These are phyloP conservation scores for Malus orientalis DNA, from an alignment of 306 rosid genomes.

Conservation along the genomic window DNA sequence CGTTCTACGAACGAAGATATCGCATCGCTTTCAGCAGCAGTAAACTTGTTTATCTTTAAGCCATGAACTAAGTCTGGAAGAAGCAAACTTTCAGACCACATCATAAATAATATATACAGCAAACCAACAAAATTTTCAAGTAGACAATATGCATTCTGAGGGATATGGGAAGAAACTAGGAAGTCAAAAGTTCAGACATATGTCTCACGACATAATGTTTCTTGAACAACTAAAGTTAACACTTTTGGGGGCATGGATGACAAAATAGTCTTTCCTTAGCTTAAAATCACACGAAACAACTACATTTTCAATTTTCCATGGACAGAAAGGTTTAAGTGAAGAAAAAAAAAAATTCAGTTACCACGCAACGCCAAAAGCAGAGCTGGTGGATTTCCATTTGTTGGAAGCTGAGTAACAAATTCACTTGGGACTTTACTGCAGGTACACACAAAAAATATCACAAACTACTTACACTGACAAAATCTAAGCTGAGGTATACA, in stretches of 20 bases:
- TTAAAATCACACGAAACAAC: neutral
- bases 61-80: slow-evolving; percentile 60
- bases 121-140: neutral
- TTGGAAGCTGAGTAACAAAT: slow-evolving; percentile 79
- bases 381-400: slow-evolving; percentile 96
- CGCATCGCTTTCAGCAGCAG: slow-evolving; percentile 43
- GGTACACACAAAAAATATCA: slow-evolving; percentile 10
- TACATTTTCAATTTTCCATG: neutral
- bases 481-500: slow-evolving; percentile 8
- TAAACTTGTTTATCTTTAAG: slow-evolving; percentile 59
- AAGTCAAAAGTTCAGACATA: neutral
- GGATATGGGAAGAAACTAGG: neutral
- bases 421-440: slow-evolving; percentile 88
- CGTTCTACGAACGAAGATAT: slow-evolving; percentile 64
- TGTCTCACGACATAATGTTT: neutral
- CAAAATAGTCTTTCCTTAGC: neutral
- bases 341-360: slow-evolving; percentile 20
- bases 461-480: slow-evolving; percentile 10
- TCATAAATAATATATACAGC: slow-evolving; percentile 1
- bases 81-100: slow-evolving; percentile 17
- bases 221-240: neutral
- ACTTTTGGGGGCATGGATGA: neutral
- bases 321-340: neutral
- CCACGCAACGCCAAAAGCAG: slow-evolving; percentile 68
- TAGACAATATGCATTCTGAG: neutral